phyloP scores from a whole-genome alignment of 2,329 filamentous ascomycete species.

The Gnomoniopsis smithogilvyi region DNA sequence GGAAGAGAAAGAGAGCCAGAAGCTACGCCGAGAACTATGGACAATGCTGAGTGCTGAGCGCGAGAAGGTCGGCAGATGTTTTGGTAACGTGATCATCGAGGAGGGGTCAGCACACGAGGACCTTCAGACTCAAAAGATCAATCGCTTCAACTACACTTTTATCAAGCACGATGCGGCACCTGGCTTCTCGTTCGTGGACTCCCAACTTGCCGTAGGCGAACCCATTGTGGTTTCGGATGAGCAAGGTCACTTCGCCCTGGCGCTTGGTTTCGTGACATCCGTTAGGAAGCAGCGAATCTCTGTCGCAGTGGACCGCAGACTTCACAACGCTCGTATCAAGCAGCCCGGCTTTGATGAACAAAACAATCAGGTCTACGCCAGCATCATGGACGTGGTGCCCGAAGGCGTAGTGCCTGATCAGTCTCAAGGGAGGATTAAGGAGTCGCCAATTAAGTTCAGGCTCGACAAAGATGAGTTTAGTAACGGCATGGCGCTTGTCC shows the following conservation, averaged over 20 bases:
- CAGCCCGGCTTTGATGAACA: conserved; percentile 71
- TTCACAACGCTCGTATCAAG: conserved; percentile 81
- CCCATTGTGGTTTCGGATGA: conserved; percentile 97
- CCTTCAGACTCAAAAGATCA: conserved; percentile 73
- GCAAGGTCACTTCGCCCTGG: conserved; percentile 88
- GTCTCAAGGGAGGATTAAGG: conserved; percentile 48
- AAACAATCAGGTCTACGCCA: conserved; percentile 80
- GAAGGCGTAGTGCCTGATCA: conserved; percentile 52
- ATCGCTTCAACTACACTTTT: conserved; percentile 84
- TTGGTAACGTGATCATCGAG: conserved; percentile 81
- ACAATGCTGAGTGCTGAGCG: conserved; percentile 89
- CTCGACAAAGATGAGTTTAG: conserved; percentile 98
- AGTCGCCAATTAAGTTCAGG: conserved; percentile 67
- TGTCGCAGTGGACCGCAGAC: conserved; percentile 83
- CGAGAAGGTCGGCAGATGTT: conserved; percentile 85
- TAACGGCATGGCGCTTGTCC: conserved; percentile 92
- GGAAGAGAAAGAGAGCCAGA: conserved; percentile 88
- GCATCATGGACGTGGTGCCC: conserved; percentile 80
- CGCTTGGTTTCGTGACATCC: conserved; percentile 83
- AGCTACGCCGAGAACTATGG: conserved; percentile 87
- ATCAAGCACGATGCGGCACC: conserved; percentile 61
- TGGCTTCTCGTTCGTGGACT: conserved; percentile 84
- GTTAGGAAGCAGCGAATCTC: conserved; percentile 74
- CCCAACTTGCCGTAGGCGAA: conserved; percentile 81
- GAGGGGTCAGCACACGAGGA: conserved; percentile 72